Evolutionary conservation across 495 filamentous ascomycete species (phyloP).

Genomic region (Podospora bellae-mahoneyi): DNA sequence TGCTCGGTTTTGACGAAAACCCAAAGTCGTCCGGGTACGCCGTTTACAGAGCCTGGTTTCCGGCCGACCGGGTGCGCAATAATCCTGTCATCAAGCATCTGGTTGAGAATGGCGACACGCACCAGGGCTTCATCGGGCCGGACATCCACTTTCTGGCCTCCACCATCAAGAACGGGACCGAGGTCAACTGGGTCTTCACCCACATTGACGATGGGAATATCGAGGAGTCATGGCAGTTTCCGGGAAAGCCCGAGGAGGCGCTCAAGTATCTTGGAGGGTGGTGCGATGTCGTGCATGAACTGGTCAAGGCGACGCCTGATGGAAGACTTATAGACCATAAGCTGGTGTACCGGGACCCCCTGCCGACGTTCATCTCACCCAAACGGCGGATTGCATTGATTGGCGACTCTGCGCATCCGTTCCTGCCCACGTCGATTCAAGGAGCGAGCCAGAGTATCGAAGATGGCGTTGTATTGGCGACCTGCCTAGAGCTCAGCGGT

Average conservation of each 20-base stretch:
- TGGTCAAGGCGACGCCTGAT: slow-evolving; percentile 58
- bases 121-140: slow-evolving; percentile 57
- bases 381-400: slow-evolving; percentile 58
- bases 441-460: slow-evolving; percentile 71
- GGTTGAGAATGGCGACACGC: slow-evolving; percentile 62
- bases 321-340: slow-evolving; percentile 65
- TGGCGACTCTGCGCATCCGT: slow-evolving; percentile 71
- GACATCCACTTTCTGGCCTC: slow-evolving; percentile 64
- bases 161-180: slow-evolving; percentile 58
- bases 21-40: slow-evolving; percentile 60
- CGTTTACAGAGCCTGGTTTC: slow-evolving; percentile 59
- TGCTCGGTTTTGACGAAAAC: slow-evolving; percentile 60
- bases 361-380: slow-evolving; percentile 62
- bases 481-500: slow-evolving; percentile 51
- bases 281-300: slow-evolving; percentile 59
- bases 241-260: slow-evolving; percentile 58
- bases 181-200: slow-evolving; percentile 70
- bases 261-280: slow-evolving; percentile 58
- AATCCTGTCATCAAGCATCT: slow-evolving; percentile 59
- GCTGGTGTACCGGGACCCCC: slow-evolving; percentile 65
- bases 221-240: slow-evolving; percentile 63
- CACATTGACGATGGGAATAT: slow-evolving; percentile 48
- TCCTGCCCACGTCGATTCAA: slow-evolving; percentile 68
- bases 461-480: slow-evolving; percentile 64
- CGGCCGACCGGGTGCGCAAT: slow-evolving; percentile 55